Evolutionary conservation across 2,329 filamentous ascomycete genomes (phyloP).

Genomic region (Fusarium sp.): DNA sequence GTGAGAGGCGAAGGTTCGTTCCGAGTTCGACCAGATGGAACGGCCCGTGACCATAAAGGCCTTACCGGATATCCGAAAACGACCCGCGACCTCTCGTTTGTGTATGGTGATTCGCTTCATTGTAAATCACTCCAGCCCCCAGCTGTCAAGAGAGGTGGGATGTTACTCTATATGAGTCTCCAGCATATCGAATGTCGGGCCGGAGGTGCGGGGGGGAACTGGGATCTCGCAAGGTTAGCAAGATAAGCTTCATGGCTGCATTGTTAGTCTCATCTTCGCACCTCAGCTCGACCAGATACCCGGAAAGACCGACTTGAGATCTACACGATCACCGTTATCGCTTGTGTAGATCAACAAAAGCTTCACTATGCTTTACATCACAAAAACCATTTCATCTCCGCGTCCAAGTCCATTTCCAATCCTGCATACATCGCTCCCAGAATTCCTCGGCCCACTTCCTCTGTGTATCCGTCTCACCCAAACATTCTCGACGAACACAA

Average conservation of each 20-base stretch:
- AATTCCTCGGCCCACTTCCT: background rate
- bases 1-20: too few species aligned
- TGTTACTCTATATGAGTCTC: too few species aligned
- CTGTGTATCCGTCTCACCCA: accelerated
- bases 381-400: background rate
- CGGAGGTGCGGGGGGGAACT: accelerated
- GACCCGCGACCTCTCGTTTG: too few species aligned
- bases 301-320: background rate
- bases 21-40: too few species aligned
- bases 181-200: accelerated
- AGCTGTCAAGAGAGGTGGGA: too few species aligned
- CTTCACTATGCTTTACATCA: background rate
- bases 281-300: background rate
- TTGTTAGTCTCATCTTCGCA: background rate
- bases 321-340: accelerated
- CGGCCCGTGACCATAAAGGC: too few species aligned
- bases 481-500: background rate
- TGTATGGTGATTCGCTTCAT: too few species aligned
- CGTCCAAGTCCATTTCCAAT: background rate
- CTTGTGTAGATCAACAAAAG: background rate
- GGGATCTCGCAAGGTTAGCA: accelerated
- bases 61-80: too few species aligned
- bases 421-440: background rate
- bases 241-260: background rate
- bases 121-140: too few species aligned